phyloP scores from a whole-genome alignment of 139 green algal genomes.

The Haematococcus lacustris region DNA sequence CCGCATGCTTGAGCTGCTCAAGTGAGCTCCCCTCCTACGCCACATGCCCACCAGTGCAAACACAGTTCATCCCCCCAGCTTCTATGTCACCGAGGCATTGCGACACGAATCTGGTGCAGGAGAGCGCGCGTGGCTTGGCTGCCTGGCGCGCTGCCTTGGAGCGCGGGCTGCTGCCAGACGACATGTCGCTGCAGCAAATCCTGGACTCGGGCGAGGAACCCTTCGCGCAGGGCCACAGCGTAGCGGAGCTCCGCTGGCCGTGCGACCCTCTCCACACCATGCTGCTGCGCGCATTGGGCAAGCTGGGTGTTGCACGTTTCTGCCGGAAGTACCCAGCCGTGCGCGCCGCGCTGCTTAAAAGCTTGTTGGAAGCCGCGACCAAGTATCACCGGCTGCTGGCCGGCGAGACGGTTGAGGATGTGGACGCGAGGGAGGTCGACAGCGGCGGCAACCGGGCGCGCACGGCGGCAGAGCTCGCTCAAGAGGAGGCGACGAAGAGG shows the following conservation, averaged over 20 bases:
- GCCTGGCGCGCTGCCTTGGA: constrained; percentile 47
- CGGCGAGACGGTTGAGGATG: constrained; percentile 45
- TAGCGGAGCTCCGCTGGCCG: constrained; percentile 45
- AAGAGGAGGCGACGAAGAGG: constrained; percentile 36
- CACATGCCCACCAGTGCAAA: background rate
- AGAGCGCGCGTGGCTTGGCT: constrained; percentile 21
- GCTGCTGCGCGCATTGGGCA: constrained; percentile 28
- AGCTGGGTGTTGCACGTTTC: constrained; percentile 60
- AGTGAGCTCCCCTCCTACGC: background rate
- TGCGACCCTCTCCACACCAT: constrained; percentile 58
- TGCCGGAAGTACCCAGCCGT: constrained; percentile 68
- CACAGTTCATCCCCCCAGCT: no score
- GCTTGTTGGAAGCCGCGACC: constrained; percentile 53
- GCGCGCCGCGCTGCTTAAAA: constrained; percentile 54
- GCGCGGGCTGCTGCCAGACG: constrained; percentile 69
- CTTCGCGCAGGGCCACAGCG: background rate
- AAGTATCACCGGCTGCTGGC: constrained; percentile 52
- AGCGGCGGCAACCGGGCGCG: constrained; percentile 51
- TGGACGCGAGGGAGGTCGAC: constrained; percentile 42
- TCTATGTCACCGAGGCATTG: constrained; percentile 6
- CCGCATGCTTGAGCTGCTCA: background rate
- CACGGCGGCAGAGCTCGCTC: constrained; percentile 51
- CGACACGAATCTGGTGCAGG: constrained; percentile 35
- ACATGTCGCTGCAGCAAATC: constrained; percentile 56
- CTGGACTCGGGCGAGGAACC: constrained; percentile 6